Evolutionary conservation across 2,329 filamentous ascomycete genomes (phyloP), one percentile per base, ranked within the genome.

Genomic region (Alternaria panax): DNA sequence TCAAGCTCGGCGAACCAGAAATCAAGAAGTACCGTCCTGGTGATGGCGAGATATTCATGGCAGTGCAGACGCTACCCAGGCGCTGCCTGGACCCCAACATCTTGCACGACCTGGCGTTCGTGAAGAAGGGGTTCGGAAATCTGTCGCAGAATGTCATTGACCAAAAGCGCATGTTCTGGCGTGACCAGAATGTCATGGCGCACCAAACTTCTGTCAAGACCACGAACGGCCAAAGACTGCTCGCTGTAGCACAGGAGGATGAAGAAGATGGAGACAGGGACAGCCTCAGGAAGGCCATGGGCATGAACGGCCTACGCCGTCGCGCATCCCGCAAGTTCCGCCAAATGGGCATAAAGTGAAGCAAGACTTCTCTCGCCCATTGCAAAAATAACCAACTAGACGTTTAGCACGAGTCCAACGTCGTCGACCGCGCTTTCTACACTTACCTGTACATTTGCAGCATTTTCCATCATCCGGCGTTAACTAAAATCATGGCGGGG

Each of bases 31-130:
- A 87, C 8, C 89, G 96, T 11, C 85, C 84, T 16, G 93, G 97
- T 72, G 92, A 93, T 1, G 96, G 96, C 89, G 94, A 98, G 80
- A 92, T 97, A 70, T 97, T 97, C 78, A 92, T 96, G 73, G 89
- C 96, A 3, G 93, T 98, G 27, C 94, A 98, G 80, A 89, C 89
- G 2, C 88, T 96, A 28, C 94, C 94, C 0, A 86, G 94, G 53
- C 86, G 86, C 54, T 85, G 97, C 71, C 78, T 97, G 20, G 92
- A 98, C 76, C 90, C 90, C 54, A 97, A 96, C 69, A 81, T 82
- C 2, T 81, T 98, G 14, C 87, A 97, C 81, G 92, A 96, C 65
- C 86, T 91, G 8, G 96, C 91, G 65, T 93, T 95, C 75, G 88
- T 89, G 66, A 87, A 92, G 41, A 87, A 93, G 71, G 91, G 91